Evolutionary conservation across 257 asterid species (phyloP), one percentile per base, ranked within the genome.

Genomic region (Linderniella brevidens): DNA sequence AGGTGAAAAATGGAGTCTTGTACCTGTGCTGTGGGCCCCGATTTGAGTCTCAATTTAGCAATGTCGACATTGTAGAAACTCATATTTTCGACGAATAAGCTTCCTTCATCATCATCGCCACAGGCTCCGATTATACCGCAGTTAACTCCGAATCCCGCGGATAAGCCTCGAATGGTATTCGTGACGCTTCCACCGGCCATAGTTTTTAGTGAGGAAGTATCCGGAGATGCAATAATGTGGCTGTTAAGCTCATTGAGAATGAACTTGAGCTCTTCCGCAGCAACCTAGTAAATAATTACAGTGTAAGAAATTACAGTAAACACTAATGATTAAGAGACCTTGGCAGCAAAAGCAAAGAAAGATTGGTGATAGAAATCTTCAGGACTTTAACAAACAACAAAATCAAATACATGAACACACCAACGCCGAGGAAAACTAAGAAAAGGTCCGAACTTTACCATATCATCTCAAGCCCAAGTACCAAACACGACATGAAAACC

Each of bases 141-240:
- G 48, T 66, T 55, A 42, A 85, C 54, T 54, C 99, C 96, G 29
- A 85, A 90, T 17, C 96, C 93, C 41, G 94, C 78, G 49, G 96
- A 75, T 17, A 90, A 68, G 41, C 99, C 99, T 71, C 99, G 74
- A 37, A 90, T 69, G 19, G 99, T 90, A 54, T 85, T 90, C 35
- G 99, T 92, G 32, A 90, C 93, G 49, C 99, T 90, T 14, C 96
- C 99, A 29, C 99, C 99, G 55, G 99, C 99, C 43, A 90, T 81
- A 25, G 99, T 85, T 64, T 68, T 90, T 52, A 85, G 59, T 10
- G 79, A 49, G 45, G 77, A 57, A 3, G 70, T 45, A 41, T 47
- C 51, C 0, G 79, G 72, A 9, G 77, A 71, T 48, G 75, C 66
- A 25, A 62, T 44, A 29, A 64, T 49, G 53, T 90, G 75, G 17